Conservation (phyloP, 2,329 filamentous ascomycete species). For the Beauveria asiatica region DNA sequence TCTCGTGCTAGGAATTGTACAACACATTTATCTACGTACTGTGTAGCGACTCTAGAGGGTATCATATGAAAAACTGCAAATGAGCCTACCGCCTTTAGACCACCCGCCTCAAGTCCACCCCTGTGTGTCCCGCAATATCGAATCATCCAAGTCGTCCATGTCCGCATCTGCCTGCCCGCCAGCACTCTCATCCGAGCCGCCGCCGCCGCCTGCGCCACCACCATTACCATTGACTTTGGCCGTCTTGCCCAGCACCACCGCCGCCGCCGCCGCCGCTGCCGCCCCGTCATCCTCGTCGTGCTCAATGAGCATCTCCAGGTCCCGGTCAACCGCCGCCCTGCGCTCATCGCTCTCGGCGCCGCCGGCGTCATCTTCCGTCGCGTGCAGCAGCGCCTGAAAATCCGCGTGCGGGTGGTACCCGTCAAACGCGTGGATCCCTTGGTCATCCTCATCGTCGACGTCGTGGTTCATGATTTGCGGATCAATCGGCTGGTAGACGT, state of each 20-base stretch:
- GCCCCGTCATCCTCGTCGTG: constrained; percentile 34
- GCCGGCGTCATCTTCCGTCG: constrained; percentile 29
- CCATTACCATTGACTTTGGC: constrained; percentile 15
- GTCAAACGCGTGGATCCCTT: constrained; percentile 25
- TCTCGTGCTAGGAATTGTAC: not conserved
- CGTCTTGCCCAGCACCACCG: constrained; percentile 2
- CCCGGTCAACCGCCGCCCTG: constrained; percentile 33
- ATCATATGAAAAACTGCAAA: not conserved
- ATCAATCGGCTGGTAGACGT: constrained; percentile 47
- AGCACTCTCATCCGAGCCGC: not conserved
- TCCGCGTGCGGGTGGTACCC: constrained; percentile 36
- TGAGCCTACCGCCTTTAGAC: not conserved
- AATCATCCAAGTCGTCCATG: constrained; percentile 8
- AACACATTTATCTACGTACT: not conserved
- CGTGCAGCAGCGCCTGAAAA: constrained; percentile 46
- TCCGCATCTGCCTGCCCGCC: constrained; percentile 3
- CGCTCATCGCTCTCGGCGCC: constrained; percentile 22
- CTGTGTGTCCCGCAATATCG: not conserved
- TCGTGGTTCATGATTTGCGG: constrained; percentile 48
- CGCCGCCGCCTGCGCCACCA: constrained; percentile 12
- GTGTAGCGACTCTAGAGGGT: not conserved
- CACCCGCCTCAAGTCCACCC: not conserved
- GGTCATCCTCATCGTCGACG: constrained; percentile 21
- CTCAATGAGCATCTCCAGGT: constrained; percentile 45
- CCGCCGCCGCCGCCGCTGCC: not conserved